These are phyloP conservation scores for Periconia sp. DNA, from an alignment of 2,329 filamentous ascomycete genomes.

Conservation along the genomic window DNA sequence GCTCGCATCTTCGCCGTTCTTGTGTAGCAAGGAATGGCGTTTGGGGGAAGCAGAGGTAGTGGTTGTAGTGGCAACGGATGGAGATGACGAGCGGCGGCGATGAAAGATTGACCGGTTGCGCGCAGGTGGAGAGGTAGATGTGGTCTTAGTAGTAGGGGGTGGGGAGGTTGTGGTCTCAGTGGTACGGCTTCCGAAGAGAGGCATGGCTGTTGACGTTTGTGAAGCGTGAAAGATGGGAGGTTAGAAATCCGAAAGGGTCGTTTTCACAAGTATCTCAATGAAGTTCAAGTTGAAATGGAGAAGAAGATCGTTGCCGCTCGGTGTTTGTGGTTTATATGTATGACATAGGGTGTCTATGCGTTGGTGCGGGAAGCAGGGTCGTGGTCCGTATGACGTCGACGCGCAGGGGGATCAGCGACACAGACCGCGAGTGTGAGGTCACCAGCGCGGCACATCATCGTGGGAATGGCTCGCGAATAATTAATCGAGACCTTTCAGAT, in stretches of 20 bases:
- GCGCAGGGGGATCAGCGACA: slow-evolving; percentile 16
- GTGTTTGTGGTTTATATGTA: slow-evolving; percentile 15
- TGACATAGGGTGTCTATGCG: slow-evolving; percentile 1
- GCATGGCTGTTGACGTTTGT: slow-evolving; percentile 31
- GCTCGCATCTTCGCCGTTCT: slow-evolving; percentile 63
- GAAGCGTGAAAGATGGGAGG: slow-evolving; percentile 5
- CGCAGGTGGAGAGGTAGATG: slow-evolving; percentile 27
- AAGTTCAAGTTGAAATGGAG: not conserved
- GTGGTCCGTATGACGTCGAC: slow-evolving; percentile 20
- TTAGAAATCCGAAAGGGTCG: not conserved
- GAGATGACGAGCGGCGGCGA: slow-evolving; percentile 44
- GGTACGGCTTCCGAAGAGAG: slow-evolving; percentile 39
- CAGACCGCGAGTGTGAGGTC: slow-evolving; percentile 19
- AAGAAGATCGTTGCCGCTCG: not conserved
- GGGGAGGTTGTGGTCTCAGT: slow-evolving; percentile 23
- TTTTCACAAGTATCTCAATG: too few relatives aligned
- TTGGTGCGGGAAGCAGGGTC: slow-evolving; percentile 19
- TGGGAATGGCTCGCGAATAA: not conserved
- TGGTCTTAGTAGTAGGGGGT: slow-evolving; percentile 27
- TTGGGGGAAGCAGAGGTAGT: slow-evolving; percentile 33
- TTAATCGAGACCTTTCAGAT: not conserved
- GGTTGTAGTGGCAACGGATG: slow-evolving; percentile 29
- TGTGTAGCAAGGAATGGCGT: slow-evolving; percentile 48
- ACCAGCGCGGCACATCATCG: slow-evolving; percentile 4
- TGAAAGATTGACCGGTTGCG: slow-evolving; percentile 43